Conservation (phyloP, 805 yeast genomes). For the Kockiozyma suomiensis region DNA sequence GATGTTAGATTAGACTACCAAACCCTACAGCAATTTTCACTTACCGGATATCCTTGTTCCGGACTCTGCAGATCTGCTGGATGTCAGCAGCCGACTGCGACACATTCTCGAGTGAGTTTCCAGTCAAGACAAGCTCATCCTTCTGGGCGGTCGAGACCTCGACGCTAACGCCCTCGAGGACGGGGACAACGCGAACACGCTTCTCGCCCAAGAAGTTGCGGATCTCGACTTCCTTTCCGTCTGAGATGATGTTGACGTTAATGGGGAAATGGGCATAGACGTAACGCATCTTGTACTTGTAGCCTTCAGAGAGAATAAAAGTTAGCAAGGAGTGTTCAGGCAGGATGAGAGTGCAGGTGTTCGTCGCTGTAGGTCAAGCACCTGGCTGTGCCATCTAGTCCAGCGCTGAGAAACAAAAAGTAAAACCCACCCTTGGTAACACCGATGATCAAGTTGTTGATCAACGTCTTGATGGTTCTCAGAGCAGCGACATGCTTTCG, state of each 20-base stretch:
- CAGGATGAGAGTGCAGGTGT: too few species aligned
- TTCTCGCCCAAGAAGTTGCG: conserved; percentile 99
- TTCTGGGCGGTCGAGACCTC: conserved; percentile 81
- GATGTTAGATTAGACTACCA: neutral
- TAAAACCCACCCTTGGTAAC: conserved; percentile 80
- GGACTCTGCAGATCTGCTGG: conserved; percentile 96
- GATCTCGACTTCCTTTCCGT: conserved; percentile 85
- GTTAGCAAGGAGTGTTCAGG: too few species aligned
- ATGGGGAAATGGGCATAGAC: conserved; percentile 99
- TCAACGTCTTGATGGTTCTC: conserved; percentile 96
- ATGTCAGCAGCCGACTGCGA: conserved; percentile 98
- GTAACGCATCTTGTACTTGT: conserved; percentile 99
- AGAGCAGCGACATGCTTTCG: conserved; percentile 99
- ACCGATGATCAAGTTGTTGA: conserved; percentile 94
- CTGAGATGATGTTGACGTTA: conserved; percentile 88
- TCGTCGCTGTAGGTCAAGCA: too few species aligned
- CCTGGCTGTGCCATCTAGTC: neutral
- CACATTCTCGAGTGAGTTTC: conserved; percentile 96
- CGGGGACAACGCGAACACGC: conserved; percentile 85
- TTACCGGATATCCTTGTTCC: conserved; percentile 98
- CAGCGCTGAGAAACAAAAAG: neutral
- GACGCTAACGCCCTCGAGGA: conserved; percentile 86
- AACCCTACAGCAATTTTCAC: neutral
- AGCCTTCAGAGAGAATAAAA: conserved; percentile 40
- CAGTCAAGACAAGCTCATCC: conserved; percentile 90